Evolutionary conservation across 2,329 filamentous ascomycete species (phyloP).

Genomic region (Pestalotiopsis sp.): DNA sequence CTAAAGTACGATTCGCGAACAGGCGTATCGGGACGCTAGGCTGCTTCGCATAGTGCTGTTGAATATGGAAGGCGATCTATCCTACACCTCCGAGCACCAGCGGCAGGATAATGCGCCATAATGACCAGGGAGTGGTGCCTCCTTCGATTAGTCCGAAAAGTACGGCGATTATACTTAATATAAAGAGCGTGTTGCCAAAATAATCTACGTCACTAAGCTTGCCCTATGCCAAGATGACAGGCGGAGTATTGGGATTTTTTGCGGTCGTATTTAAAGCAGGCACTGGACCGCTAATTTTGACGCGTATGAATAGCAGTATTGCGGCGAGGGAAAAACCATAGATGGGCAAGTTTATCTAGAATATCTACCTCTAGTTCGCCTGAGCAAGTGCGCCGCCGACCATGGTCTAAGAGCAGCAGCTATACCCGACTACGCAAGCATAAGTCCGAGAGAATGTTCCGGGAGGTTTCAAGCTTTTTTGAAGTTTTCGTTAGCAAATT

Average conservation of each 20-base stretch:
- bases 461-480: conserved; percentile 20
- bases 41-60: background rate
- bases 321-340: background rate
- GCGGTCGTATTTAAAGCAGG: background rate
- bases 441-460: conserved; percentile 27
- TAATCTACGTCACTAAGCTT: background rate
- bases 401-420: conserved; percentile 29
- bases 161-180: background rate
- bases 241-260: background rate
- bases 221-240: too few relatives aligned
- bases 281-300: background rate
- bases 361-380: background rate
- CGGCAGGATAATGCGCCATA: background rate
- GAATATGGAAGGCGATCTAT: background rate
- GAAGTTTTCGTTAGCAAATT: background rate
- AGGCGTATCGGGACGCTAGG: background rate
- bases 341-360: background rate
- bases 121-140: background rate
- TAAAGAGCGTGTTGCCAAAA: background rate
- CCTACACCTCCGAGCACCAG: background rate
- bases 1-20: conserved; percentile 35
- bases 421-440: conserved; percentile 29
- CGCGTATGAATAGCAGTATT: background rate
- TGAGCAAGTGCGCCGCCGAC: conserved; percentile 19
- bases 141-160: background rate